Evolutionary conservation across 2,329 filamentous ascomycete genomes (phyloP), one percentile per base, ranked within the genome.

Genomic region (Juglanconis juglandina): DNA sequence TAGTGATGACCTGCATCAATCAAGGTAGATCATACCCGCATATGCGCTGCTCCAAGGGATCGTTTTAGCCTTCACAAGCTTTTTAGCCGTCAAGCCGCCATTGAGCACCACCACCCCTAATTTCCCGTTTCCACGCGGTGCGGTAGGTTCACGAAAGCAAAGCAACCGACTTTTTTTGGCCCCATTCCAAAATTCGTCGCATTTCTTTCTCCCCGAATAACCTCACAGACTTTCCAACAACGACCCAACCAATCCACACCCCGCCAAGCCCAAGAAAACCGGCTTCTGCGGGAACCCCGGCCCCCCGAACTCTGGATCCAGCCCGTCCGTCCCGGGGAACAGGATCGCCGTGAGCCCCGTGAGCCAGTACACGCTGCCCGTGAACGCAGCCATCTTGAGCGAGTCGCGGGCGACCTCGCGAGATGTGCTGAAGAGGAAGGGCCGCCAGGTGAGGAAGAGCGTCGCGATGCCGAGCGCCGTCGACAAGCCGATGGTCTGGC

Each of bases 271-370:
- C 2, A 60, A 52, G 60, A 78, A 77, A 0, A 71, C 14, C 11
- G 63, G 66, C 14, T 62, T 65, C 68, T 79, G 77, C 13, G 77
- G 77, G 62, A 77, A 78, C 5, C 70, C 76, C 0, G 76, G 74
- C 7, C 75, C 72, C 9, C 76, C 77, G 60, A 77, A 77, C 66
- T 79, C 77, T 0, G 75, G 75, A 44, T 79, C 77, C 5, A 76
- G 68, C 9, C 76, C 76, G 63, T 69, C 72, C 4, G 75, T 71
- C 14, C 70, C 72, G 7, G 76, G 76, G 59, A 70, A 78, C 37
- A 75, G 58, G 52, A 72, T 70, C 41, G 75, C 70, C 14, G 66
- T 62, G 33, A 77, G 64, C 11, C 76, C 77, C 24, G 75, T 71
- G 10, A 75, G 58, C 76, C 76, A 79, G 70, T 79, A 79, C 30